These are phyloP conservation scores for Sutorius eximius DNA, from an alignment of 1,284 basidiomycete species.

Conservation along the genomic window DNA sequence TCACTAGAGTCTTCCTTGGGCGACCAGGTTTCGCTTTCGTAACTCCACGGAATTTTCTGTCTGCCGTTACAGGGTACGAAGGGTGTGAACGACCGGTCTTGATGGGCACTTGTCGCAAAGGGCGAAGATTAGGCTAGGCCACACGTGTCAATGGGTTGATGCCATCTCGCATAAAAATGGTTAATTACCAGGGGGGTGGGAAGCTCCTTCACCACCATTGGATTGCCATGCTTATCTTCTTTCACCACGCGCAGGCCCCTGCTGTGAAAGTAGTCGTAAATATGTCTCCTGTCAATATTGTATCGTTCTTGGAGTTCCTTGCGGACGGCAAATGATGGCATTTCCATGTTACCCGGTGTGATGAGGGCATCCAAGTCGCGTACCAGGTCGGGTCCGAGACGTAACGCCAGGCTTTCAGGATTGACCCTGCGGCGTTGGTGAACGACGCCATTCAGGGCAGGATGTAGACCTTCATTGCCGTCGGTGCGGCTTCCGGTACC, in stretches of 20 bases:
- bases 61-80: constrained; percentile 12
- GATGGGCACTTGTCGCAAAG: constrained; percentile 26
- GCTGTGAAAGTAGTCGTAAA: constrained; percentile 74
- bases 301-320: constrained; percentile 68
- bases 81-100: constrained; percentile 20
- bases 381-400: constrained; percentile 64
- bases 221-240: constrained; percentile 58
- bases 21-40: constrained; percentile 32
- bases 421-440: constrained; percentile 46
- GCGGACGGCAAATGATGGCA: constrained; percentile 69
- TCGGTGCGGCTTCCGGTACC: constrained; percentile 12
- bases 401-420: constrained; percentile 55
- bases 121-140: constrained; percentile 32
- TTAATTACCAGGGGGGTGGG: constrained; percentile 23
- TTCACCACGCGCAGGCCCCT: constrained; percentile 65
- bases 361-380: constrained; percentile 67
- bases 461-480: constrained; percentile 1
- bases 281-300: constrained; percentile 65
- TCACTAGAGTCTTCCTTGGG: constrained; percentile 24
- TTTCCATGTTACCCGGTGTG: constrained; percentile 62
- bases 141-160: constrained; percentile 10
- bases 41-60: constrained; percentile 30
- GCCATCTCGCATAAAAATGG: constrained; percentile 4
- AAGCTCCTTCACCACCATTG: constrained; percentile 19
- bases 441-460: constrained; percentile 2